Conservation (phyloP, 768 basidiomycete species). For the Boletus rufocinnamomeus region DNA sequence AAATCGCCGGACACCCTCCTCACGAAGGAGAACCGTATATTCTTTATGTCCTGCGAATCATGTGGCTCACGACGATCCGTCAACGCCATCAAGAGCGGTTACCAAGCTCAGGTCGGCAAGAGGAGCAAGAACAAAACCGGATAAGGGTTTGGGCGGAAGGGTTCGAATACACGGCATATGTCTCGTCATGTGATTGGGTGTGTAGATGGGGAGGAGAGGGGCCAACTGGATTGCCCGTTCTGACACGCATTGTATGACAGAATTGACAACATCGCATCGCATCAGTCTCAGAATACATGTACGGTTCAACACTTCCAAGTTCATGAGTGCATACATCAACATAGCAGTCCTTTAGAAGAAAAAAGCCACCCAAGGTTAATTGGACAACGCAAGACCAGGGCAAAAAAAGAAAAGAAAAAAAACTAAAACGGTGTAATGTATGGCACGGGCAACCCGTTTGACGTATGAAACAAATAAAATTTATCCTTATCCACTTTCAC, state of each 20-base stretch:
- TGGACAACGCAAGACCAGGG: conserved; percentile 17
- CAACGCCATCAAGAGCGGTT: conserved; percentile 97
- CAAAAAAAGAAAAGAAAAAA: conserved; percentile 1
- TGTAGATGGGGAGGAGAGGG: neutral
- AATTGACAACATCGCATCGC: conserved; percentile 20
- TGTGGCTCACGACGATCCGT: conserved; percentile 92
- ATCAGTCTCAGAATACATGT: conserved; percentile 27
- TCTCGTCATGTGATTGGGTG: conserved; percentile 1
- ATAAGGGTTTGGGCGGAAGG: conserved; percentile 41
- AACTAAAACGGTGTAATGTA: conserved; percentile 25
- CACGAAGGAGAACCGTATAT: conserved; percentile 97
- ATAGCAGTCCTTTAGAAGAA: neutral
- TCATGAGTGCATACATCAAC: conserved; percentile 13
- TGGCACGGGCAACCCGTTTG: neutral
- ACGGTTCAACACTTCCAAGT: conserved; percentile 11
- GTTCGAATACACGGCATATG: neutral
- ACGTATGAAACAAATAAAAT: conserved; percentile 7
- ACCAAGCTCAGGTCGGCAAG: conserved; percentile 93
- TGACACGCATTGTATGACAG: conserved; percentile 15
- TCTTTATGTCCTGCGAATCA: conserved; percentile 94
- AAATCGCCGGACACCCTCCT: conserved; percentile 97
- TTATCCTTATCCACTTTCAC: neutral
- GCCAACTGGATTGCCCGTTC: conserved; percentile 1
- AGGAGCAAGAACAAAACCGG: conserved; percentile 81
- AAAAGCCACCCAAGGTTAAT: neutral